Base-by-base conservation (phyloP, 768 basidiomycete species). In the Stropharia rugosoannulata region DNA sequence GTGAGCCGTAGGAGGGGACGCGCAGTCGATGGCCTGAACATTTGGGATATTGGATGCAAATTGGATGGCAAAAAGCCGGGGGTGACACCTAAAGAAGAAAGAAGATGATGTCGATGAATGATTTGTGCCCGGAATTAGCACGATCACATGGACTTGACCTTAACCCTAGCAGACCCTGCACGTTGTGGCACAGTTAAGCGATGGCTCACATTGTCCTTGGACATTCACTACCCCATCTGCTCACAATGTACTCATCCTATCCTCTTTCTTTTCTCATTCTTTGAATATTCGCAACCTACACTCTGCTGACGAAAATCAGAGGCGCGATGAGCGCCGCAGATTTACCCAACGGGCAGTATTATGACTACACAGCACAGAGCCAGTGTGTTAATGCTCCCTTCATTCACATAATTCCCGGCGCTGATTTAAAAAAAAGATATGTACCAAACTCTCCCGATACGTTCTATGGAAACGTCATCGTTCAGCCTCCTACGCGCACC, bases 401-500 rank as follows among this genome's bases (percentile, higher is more conserved):
- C 22, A 2, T 25, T n/a, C n/a, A 22, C 38, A 39, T 32, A 32
- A 10, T 13, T 41, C 27, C 29, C 43, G 36, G 46, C 25, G 38
- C 47, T 52, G 32, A 51, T 43, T 7, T 38, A 15, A 46, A 43
- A 32, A 22, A 48, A 40, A 63, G 62, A 51, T 60, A 63, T 57
- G 48, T n/a, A 36, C 43, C 51, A 45, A 57, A 40, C 22, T 59
- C 61, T 11, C 58, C 62, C 25, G 59, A 63, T 41, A 59, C 59
- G 38, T 63, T 60, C 57, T 63, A 54, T 45, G 56, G 39, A 29
- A 44, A 51, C 19, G 57, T 57, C n/a, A 47, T 37, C 18, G 44
- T 63, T 18, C 58, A 64, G 53, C 56, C 63, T n/a, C 59, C 60
- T 16, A 59, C 53, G n/a, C n/a, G 19, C 37, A 39, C 18, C 27